Conservation (phyloP, 768 basidiomycete genomes). For the Russula virescens region DNA sequence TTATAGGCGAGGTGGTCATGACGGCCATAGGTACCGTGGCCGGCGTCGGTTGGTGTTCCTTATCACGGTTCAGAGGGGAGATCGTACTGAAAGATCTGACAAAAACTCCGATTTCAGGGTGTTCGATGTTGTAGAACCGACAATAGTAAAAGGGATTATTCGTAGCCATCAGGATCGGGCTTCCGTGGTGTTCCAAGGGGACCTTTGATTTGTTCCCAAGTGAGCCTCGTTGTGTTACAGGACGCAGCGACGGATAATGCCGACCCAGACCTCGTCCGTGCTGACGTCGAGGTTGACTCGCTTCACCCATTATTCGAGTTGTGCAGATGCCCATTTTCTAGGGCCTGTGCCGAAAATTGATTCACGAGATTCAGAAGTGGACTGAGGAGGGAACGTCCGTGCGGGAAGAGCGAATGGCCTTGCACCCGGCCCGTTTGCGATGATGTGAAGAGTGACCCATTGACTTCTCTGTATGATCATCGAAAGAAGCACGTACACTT, state of each 20-base stretch:
- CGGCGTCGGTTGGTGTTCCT: not conserved
- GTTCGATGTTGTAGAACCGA: conserved; percentile 3
- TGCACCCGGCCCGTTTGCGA: conserved; percentile 57
- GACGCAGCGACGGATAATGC: conserved; percentile 68
- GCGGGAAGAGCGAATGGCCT: conserved; percentile 70
- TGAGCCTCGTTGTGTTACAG: conserved; percentile 71
- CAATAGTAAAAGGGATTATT: conserved; percentile 18
- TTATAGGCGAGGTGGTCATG: conserved; percentile 28
- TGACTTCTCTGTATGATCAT: conserved; percentile 73
- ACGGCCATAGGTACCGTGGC: conserved; percentile 38
- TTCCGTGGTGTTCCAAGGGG: conserved; percentile 85
- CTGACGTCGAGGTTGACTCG: conserved; percentile 54
- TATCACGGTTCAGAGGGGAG: not conserved
- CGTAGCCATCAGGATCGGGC: conserved; percentile 55
- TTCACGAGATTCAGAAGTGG: conserved; percentile 29
- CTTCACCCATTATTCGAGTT: conserved; percentile 66
- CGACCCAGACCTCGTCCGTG: conserved; percentile 69
- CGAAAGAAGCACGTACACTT: no score
- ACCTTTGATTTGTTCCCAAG: conserved; percentile 88
- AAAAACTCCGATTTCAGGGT: conserved; percentile 4
- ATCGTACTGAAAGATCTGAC: not conserved
- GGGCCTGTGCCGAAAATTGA: conserved; percentile 45
- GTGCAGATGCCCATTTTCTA: conserved; percentile 61
- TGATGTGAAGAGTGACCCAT: conserved; percentile 51
- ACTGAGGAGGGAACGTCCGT: conserved; percentile 49